These are phyloP conservation scores for Eucalyptus coolabah DNA, from an alignment of 345 rosid species.

Conservation along the genomic window DNA sequence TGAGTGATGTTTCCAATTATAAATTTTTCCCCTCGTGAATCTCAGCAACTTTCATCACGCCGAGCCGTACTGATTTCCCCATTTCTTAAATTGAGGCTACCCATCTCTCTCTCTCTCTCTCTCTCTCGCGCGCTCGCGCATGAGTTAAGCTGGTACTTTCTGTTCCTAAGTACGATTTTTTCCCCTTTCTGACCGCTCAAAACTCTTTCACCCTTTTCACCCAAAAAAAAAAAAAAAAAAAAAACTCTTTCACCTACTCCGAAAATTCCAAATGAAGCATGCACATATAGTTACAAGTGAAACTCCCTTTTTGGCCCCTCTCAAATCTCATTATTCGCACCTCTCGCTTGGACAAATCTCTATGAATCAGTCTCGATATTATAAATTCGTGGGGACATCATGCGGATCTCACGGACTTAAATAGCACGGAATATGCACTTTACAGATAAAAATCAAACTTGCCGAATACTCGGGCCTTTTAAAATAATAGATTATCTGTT, in stretches of 20 bases:
- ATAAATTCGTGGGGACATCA: not conserved
- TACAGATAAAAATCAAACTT: not conserved
- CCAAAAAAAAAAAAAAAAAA: too few species aligned
- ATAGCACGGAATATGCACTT: not conserved
- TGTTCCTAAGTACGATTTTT: not conserved
- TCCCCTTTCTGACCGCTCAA: not conserved
- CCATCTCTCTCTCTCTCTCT: not conserved
- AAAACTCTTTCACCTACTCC: not conserved
- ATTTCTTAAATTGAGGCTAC: not conserved
- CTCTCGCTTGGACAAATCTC: not conserved
- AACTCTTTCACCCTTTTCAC: not conserved
- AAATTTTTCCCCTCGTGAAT: not conserved
- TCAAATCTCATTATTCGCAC: not conserved
- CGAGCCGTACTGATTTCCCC: not conserved
- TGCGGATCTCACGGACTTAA: not conserved
- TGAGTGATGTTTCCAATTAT: not conserved
- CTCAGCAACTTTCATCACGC: not conserved
- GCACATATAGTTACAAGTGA: not conserved
- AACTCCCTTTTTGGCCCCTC: not conserved
- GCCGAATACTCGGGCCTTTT: not conserved
- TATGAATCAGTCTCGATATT: not conserved
- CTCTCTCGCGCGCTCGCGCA: not conserved
- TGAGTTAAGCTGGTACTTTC: not conserved
- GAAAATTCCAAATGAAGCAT: not conserved
- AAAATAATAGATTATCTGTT: not conserved